Evolutionary conservation across 1,284 basidiomycete genomes (phyloP), one percentile per base, ranked within the genome.

Genomic region (Marasmius fiardii): DNA sequence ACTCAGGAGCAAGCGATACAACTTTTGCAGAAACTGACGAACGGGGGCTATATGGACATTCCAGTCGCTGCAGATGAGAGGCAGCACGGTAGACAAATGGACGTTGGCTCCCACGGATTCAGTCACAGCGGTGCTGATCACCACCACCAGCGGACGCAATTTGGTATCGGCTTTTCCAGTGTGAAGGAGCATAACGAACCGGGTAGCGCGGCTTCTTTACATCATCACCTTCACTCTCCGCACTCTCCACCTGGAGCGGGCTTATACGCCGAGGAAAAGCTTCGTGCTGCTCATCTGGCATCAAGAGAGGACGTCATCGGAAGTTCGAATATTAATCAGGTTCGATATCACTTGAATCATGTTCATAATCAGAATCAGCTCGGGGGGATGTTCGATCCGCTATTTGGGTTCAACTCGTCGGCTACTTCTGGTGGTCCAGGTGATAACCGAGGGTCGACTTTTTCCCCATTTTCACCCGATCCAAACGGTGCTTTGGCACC

Each of bases 1-100:
- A 83, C 82, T 8, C 76, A 81, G 45, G 88, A 90, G 59, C 87
- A 90, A 65, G 83, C 86, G 14, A 62, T 88, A 39, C 79, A 84
- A 60, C 70, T 90, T 37, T 64, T 91, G 57, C 83, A 88, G 64
- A 83, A 82, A 66, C 74, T 88, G 50, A 75, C 79, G 37, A 64
- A 74, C 54, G 75, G 74, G 55, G 76, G 76, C 33, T 74, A 77
- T 60, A 62, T 74, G 50, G 71, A 71, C 45, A 58, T 60, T 47
- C 47, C 58, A 34, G 56, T 61, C 41, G 51, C 60, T 52, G 49
- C 34, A 26, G 51, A 43, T 54, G 49, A 51, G 56, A 35, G 54
- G 34, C 16, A 47, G 26, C 34, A 41, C 35, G 28, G 41, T 14
- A 28, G 34, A 20, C 26, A 56, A 18, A 23, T 44, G 43, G 28